Evolutionary conservation across 352 stramenopile species (phyloP).

Genomic region (Phytophthora pistaciae): DNA sequence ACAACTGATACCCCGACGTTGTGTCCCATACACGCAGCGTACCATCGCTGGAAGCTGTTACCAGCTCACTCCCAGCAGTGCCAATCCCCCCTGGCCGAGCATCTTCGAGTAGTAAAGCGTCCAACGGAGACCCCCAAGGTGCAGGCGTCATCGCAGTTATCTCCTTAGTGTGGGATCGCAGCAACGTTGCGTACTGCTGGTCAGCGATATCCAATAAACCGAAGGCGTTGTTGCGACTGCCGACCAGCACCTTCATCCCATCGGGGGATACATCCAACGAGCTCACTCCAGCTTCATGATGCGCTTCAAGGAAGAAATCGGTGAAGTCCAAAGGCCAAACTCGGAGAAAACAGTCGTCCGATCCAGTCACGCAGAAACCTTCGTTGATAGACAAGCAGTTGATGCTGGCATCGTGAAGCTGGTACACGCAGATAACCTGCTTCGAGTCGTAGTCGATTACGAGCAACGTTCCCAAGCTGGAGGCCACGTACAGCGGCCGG

Average conservation of each 20-base stretch:
- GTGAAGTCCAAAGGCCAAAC: conserved; percentile 94
- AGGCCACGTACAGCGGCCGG: conserved; percentile 82
- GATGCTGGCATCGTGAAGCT: conserved; percentile 89
- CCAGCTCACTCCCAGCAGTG: conserved; percentile 41
- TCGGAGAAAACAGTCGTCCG: conserved; percentile 87
- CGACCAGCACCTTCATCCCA: conserved; percentile 83
- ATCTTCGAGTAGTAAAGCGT: conserved; percentile 32
- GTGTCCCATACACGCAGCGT: conserved; percentile 90
- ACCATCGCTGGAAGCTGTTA: conserved; percentile 76
- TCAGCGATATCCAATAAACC: conserved; percentile 87
- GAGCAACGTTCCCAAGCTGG: conserved; percentile 78
- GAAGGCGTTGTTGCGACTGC: conserved; percentile 77
- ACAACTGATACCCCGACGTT: conserved; percentile 66
- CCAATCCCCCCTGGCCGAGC: background rate
- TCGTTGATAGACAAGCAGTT: conserved; percentile 88
- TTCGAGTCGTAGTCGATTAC: conserved; percentile 87
- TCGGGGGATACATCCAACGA: conserved; percentile 79
- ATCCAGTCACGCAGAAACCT: conserved; percentile 91
- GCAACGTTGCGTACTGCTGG: conserved; percentile 83
- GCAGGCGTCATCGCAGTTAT: conserved; percentile 52
- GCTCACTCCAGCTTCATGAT: conserved; percentile 78
- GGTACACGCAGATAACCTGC: conserved; percentile 90
- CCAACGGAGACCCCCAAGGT: conserved; percentile 32
- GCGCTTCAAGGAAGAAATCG: conserved; percentile 93
- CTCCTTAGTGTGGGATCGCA: conserved; percentile 76